phyloP scores from a whole-genome alignment of 148 eudicot species.

The Mesembryanthemum crystallinum region DNA sequence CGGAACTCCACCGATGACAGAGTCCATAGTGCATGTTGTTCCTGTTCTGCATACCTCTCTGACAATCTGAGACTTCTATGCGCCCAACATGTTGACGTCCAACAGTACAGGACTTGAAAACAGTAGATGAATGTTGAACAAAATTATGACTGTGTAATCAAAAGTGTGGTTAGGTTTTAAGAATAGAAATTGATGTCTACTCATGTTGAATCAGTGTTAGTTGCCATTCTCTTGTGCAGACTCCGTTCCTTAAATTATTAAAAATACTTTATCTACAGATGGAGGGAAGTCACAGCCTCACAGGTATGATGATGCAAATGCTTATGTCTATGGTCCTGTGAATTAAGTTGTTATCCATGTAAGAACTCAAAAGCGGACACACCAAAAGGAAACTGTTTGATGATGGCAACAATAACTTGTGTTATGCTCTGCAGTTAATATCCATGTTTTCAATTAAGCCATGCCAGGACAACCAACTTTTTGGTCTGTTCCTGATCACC shows the following conservation, averaged over 20 bases:
- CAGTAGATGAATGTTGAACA: background rate
- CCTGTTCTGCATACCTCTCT: no score
- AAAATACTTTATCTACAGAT: no score
- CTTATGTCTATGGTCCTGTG: no score
- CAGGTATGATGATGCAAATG: no score
- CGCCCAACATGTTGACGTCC: background rate
- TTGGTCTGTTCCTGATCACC: background rate
- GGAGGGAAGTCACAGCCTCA: no score
- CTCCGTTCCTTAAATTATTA: background rate
- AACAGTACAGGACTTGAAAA: conserved; percentile 2
- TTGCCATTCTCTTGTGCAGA: background rate
- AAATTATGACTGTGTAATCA: background rate
- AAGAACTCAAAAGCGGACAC: no score
- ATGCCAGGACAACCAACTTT: background rate
- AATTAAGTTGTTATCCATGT: no score
- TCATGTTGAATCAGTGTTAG: background rate
- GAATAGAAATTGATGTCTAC: background rate
- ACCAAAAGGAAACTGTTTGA: background rate
- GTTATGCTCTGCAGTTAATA: no score
- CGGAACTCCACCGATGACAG: no score
- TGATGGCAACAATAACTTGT: background rate
- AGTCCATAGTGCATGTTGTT: no score
- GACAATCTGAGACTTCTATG: no score
- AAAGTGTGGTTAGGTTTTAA: background rate
- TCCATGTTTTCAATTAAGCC: no score